A percentile compares a stretch with the other conserved stretches of the same genome.
Evolutionary conservation across 2,329 filamentous ascomycete genomes (phyloP).

Genomic region (Fusarium neocosmosporiellum): DNA sequence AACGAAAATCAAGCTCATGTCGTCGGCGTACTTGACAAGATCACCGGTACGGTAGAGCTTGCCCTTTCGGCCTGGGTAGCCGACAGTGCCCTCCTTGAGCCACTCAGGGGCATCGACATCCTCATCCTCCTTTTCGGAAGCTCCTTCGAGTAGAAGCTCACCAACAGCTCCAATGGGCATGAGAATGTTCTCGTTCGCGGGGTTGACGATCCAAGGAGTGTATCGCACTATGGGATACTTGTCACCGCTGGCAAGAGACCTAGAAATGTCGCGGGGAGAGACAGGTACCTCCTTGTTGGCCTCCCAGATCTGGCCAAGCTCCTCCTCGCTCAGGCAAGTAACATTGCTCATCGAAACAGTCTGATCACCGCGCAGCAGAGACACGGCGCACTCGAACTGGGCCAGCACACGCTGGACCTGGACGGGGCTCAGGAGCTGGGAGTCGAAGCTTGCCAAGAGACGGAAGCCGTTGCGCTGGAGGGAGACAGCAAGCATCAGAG

Average conservation of each 20-base stretch:
- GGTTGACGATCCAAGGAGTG: slow-evolving; percentile 46
- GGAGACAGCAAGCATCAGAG: slow-evolving; percentile 72
- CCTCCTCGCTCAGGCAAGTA: slow-evolving; percentile 49
- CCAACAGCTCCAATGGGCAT: slow-evolving; percentile 47
- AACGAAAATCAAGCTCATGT: slow-evolving; percentile 38
- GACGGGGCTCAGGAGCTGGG: slow-evolving; percentile 61
- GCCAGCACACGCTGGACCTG: slow-evolving; percentile 64
- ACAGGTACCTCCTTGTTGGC: slow-evolving; percentile 41
- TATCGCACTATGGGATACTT: slow-evolving; percentile 33
- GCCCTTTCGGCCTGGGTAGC: slow-evolving; percentile 32
- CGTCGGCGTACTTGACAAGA: slow-evolving; percentile 41
- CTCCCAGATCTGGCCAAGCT: slow-evolving; percentile 50
- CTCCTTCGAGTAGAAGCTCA: slow-evolving; percentile 53
- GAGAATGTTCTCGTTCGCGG: slow-evolving; percentile 38
- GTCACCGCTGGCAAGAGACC: slow-evolving; percentile 32
- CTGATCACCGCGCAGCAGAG: slow-evolving; percentile 57
- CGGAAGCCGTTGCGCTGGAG: slow-evolving; percentile 64
- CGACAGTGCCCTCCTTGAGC: slow-evolving; percentile 29
- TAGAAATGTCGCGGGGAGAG: slow-evolving; percentile 22
- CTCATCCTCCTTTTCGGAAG: neutral
- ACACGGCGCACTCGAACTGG: slow-evolving; percentile 62
- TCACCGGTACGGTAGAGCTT: slow-evolving; percentile 41
- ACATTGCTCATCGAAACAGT: slow-evolving; percentile 49
- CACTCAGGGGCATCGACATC: slow-evolving; percentile 36
- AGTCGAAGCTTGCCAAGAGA: slow-evolving; percentile 72